Base-by-base conservation (phyloP, 495 filamentous ascomycete species). In the Penicillium argentinense region DNA sequence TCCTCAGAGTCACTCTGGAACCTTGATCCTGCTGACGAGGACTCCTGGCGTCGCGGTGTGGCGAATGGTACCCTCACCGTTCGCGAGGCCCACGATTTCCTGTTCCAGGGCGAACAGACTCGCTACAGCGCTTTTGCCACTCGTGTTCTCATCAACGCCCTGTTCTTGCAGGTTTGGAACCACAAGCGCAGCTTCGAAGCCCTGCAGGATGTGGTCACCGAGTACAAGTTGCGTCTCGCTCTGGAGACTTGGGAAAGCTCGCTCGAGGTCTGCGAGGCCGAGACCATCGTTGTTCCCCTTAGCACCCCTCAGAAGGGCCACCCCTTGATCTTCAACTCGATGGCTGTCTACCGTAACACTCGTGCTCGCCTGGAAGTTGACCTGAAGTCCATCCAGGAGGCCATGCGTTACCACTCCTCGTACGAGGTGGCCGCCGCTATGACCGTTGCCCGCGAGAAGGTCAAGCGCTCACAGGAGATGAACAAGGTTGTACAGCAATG, bases 211-310 rank as follows among this genome's bases (percentile, higher is more conserved):
- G 91, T 97, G 37, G 91, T 97, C 8, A 95, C 92, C 13, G 93
- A 98, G 68, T 98, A 96, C 80, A 98, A 96, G 77, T 85, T 98
- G 43, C 83, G 95, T 49, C 81, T 96, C 18, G 93, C 93, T 33
- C 76, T 98, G 43, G 93, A 97, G 73, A 97, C 92, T 16, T 98
- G 93, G 93, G 91, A 97, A 78, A 90, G 84, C 74, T 95, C 93
- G 13, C 79, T 97, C 7, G 90, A 95, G 39, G 77, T 95, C 40
- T 97, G 91, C 64, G 92, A 97, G 72, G 83, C 92, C 4, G 93
- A 98, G 64, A 87, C 81, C 4, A 91, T 95, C 48, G 80, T 89
- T 6, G 89, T 97, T 29, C 89, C 90, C 29, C 81, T 97, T 47
- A 95, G 88, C 62, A 91, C 92, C 9, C 93, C 93, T 30, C 91